A percentile compares a stretch with the other conserved stretches of the same genome.
phyloP scores from a whole-genome alignment of 805 yeast genomes.

The Metschnikowia hibisci region DNA sequence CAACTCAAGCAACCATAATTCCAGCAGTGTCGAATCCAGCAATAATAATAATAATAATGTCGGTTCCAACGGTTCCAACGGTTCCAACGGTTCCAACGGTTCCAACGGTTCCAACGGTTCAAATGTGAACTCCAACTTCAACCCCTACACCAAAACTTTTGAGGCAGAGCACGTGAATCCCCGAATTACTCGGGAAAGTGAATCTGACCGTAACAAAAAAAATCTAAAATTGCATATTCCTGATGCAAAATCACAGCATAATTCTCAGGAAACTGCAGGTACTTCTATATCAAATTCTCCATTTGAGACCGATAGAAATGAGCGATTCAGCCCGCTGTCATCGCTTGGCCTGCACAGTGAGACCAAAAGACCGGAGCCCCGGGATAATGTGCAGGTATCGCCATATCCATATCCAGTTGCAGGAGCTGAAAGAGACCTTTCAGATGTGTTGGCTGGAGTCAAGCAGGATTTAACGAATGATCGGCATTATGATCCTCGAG shows the following conservation, averaged over 20 bases:
- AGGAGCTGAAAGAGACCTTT: slow-evolving; percentile 14
- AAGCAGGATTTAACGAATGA: slow-evolving; percentile 26
- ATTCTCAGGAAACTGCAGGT: slow-evolving; percentile 4
- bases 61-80: not conserved
- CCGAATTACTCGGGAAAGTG: not conserved
- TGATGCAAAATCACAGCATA: slow-evolving; percentile 6
- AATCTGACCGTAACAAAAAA: slow-evolving; percentile 12
- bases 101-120: not conserved
- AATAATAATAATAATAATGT: not conserved
- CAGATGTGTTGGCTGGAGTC: slow-evolving; percentile 26
- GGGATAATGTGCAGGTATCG: not conserved
- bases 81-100: not conserved
- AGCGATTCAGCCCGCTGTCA: slow-evolving; percentile 3
- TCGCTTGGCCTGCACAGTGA: slow-evolving; percentile 2
- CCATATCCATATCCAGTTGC: slow-evolving; percentile 10
- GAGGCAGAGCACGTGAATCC: slow-evolving; percentile 7
- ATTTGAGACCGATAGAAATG: not conserved
- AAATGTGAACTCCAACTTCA: not conserved
- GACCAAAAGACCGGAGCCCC: not conserved
- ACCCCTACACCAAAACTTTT: slow-evolving; percentile 5
- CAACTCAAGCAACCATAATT: too few relatives aligned
- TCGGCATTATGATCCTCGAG: slow-evolving; percentile 19
- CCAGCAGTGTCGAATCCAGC: not conserved
- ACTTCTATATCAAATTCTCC: slow-evolving; percentile 5
- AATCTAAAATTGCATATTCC: slow-evolving; percentile 13